phyloP scores from a whole-genome alignment of 306 rosid genomes.

The Hippophae gyantsensis region DNA sequence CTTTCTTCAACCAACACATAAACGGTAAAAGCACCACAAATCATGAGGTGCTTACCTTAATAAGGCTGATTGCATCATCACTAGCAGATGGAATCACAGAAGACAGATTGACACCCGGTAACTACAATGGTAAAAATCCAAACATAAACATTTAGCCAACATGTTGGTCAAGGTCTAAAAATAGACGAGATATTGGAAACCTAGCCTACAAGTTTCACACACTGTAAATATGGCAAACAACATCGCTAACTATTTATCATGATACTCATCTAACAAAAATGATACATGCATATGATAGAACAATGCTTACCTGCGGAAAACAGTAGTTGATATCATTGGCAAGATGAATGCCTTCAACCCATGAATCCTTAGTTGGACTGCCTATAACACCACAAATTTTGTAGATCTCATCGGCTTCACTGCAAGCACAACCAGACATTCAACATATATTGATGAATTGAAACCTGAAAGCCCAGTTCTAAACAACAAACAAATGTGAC shows the following conservation, averaged over 20 bases:
- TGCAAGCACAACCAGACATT: conserved; percentile 19
- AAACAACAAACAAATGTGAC: background rate
- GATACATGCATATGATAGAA: background rate
- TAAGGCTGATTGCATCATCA: background rate
- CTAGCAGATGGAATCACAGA: background rate
- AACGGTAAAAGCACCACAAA: background rate
- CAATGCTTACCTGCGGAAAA: conserved; percentile 66
- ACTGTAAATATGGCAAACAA: too few relatives aligned
- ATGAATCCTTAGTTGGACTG: conserved; percentile 66
- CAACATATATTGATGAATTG: background rate
- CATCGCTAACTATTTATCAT: too few relatives aligned
- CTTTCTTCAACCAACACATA: background rate
- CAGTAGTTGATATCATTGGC: conserved; percentile 86
- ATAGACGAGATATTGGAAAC: too few relatives aligned
- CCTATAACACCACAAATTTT: conserved; percentile 91
- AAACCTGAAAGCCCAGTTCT: background rate
- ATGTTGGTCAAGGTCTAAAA: too few relatives aligned
- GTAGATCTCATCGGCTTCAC: conserved; percentile 85
- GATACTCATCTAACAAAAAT: background rate
- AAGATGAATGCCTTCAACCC: conserved; percentile 80
- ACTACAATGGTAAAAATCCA: background rate
- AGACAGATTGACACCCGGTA: background rate
- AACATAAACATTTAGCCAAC: too few relatives aligned
- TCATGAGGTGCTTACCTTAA: background rate
- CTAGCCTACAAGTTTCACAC: too few relatives aligned